These are phyloP conservation scores for Colletotrichum liaoningense DNA, from an alignment of 2,329 filamentous ascomycete genomes.

Conservation along the genomic window DNA sequence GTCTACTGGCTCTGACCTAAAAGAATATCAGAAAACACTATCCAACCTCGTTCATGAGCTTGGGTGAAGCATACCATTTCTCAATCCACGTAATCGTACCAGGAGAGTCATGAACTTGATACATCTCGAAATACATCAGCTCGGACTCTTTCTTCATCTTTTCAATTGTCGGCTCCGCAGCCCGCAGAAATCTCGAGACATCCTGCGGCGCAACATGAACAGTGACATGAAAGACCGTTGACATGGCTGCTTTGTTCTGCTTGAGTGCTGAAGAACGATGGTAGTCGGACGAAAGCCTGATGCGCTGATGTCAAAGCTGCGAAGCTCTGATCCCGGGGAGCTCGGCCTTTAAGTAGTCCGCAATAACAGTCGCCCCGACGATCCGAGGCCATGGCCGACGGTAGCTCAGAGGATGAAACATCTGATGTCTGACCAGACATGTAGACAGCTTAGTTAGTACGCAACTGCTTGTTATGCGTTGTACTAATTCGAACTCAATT, in stretches of 20 bases:
- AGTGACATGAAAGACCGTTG: slow-evolving; percentile 31
- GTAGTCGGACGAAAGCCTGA: neutral
- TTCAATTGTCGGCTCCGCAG: slow-evolving; percentile 25
- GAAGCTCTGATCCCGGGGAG: slow-evolving; percentile 1
- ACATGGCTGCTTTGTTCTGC: neutral
- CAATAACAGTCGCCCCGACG: slow-evolving; percentile 15
- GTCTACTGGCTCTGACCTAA: slow-evolving; percentile 26
- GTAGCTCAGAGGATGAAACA: slow-evolving; percentile 25
- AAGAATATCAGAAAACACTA: neutral
- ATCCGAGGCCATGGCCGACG: slow-evolving; percentile 10
- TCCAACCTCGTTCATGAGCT: fast-evolving
- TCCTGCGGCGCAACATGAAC: slow-evolving; percentile 26
- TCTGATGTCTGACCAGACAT: slow-evolving; percentile 19
- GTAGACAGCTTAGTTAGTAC: neutral
- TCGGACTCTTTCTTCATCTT: slow-evolving; percentile 28
- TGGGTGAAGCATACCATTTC: neutral
- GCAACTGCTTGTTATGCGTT: neutral
- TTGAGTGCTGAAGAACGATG: neutral
- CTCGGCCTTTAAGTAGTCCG: neutral
- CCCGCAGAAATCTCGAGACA: slow-evolving; percentile 21
- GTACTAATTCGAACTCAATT: neutral
- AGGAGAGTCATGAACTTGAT: slow-evolving; percentile 27
- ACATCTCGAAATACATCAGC: slow-evolving; percentile 32
- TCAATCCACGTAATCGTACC: slow-evolving; percentile 34
- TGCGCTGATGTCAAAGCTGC: neutral